These are phyloP conservation scores for Sordariomycetes sp. DNA, from an alignment of 2,329 filamentous ascomycete species.

Conservation along the genomic window DNA sequence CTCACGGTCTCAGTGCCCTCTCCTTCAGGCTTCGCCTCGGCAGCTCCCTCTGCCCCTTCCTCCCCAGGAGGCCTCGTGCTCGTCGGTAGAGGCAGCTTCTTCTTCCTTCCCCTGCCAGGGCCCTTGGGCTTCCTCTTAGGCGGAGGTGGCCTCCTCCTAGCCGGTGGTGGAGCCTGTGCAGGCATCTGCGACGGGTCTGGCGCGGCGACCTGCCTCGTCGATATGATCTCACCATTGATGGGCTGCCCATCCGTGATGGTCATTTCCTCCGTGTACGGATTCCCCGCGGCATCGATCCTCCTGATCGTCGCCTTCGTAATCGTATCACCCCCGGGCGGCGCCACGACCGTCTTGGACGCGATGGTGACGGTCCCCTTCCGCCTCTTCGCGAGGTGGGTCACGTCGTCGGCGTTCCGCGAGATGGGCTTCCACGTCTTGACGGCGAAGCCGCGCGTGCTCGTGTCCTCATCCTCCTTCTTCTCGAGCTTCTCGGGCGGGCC, in stretches of 20 bases:
- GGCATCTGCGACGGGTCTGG: constrained; percentile 49
- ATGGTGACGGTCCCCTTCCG: constrained; percentile 51
- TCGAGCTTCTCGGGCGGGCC: constrained; percentile 38
- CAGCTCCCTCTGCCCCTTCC: constrained; percentile 17
- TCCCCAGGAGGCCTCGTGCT: constrained; percentile 20
- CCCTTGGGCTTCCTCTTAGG: constrained; percentile 73
- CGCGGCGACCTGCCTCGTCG: constrained; percentile 42
- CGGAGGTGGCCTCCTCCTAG: constrained; percentile 56
- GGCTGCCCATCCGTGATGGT: constrained; percentile 69
- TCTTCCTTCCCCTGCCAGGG: constrained; percentile 68
- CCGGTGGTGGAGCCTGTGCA: constrained; percentile 28
- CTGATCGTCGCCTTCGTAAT: constrained; percentile 73
- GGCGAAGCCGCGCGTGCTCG: constrained; percentile 39
- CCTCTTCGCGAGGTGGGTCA: constrained; percentile 50
- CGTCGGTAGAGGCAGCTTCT: constrained; percentile 41
- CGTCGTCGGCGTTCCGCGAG: constrained; percentile 43
- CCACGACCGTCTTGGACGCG: constrained; percentile 38
- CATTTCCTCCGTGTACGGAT: constrained; percentile 74
- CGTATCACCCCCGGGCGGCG: constrained; percentile 36
- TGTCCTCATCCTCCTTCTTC: constrained; percentile 51
- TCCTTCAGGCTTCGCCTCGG: constrained; percentile 25
- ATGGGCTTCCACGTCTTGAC: constrained; percentile 53
- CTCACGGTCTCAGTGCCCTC: constrained; percentile 24
- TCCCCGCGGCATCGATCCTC: constrained; percentile 66
- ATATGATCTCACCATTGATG: constrained; percentile 72